Base-by-base conservation (phyloP, 495 filamentous ascomycete species). In the Bryoglossum gracile region DNA sequence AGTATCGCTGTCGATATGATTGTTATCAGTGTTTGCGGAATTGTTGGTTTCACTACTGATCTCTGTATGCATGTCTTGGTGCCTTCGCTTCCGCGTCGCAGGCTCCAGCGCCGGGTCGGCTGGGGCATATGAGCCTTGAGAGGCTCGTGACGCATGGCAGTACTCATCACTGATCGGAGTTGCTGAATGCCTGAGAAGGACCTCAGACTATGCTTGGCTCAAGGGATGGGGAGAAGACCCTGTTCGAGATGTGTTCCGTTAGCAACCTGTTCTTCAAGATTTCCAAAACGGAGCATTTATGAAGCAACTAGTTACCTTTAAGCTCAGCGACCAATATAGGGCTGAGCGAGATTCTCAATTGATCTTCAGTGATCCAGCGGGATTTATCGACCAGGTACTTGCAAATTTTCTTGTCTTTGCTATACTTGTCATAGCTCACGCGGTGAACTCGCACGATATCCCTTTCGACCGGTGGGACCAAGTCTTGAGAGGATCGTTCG, bases 341-440 rank as follows among this genome's bases (percentile, higher is more conserved):
- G 21, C 51, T 42, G 37, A 48, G 17, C 17, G 45, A 54, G 43
- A 48, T 48, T 48, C 43, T 54, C 22, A 44, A 18, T 41, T 48
- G 23, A 54, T 54, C 51, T 41, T 48, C 14, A 48, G 45, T 54
- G 23, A 35, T 48, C 30, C 21, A 50, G 35, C 43, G 23, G 34
- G 36, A 14, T 14, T 37, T 16, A 8, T 37, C 16, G 16, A 37
- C 16, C 13, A 30, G 6, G 26, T 30, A 51, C 53, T 55, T 33
- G 34, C 51, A 55, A 51, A 50, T 19, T 42, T 55, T 55, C 25
- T 25, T 51, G 42, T 39, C 40, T 51, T 55, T 50, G 43, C 50
- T 39, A 40, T 26, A 24, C 30, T 10, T 22, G 19, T 44, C 24
- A 48, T 2, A 30, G 47, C 52, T 46, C 42, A 55, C 45, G 9